phyloP scores from a whole-genome alignment of 805 yeast genomes.

The Hanseniaspora clermontiae region DNA sequence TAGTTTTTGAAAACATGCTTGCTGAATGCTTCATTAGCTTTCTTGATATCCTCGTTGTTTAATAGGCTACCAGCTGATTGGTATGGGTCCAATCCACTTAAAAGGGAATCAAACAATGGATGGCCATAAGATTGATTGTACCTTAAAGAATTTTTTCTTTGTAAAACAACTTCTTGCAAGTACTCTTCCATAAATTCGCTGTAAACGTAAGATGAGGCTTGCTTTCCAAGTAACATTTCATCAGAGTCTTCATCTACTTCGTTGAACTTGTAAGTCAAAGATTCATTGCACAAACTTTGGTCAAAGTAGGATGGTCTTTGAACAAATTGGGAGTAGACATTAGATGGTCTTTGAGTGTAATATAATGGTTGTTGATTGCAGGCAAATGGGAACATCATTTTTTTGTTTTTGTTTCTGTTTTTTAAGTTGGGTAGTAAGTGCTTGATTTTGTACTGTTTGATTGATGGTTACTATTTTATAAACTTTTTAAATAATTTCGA shows the following conservation, averaged over 20 bases:
- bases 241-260: background rate
- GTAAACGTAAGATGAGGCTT: background rate
- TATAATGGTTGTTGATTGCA: background rate
- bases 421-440: background rate
- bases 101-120: background rate
- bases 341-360: background rate
- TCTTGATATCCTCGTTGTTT: background rate
- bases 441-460: background rate
- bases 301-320: background rate
- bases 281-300: background rate
- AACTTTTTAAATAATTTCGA: too few species aligned
- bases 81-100: background rate
- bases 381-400: background rate
- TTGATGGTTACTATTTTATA: background rate
- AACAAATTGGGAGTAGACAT: background rate
- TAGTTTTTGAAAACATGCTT: slow-evolving; percentile 3
- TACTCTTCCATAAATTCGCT: background rate
- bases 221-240: background rate
- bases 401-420: background rate
- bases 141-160: background rate
- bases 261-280: background rate
- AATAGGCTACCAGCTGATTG: background rate
- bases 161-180: background rate
- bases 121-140: background rate
- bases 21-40: slow-evolving; percentile 10